Evolutionary conservation across 1,139 yeast genomes (phyloP).

Genomic region (Pichia sp.): DNA sequence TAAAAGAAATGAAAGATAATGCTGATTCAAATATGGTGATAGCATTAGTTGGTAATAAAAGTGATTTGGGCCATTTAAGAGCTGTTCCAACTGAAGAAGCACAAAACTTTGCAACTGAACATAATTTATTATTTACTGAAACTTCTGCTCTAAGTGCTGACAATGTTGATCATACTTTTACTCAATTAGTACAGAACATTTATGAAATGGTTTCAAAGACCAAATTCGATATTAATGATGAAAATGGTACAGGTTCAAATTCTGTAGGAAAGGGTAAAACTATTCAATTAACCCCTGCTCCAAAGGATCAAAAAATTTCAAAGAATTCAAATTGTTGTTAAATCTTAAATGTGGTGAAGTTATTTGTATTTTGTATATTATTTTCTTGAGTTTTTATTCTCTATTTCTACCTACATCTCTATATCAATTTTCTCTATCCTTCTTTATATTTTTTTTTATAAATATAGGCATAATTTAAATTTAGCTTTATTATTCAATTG

Average conservation of each 20-base stretch:
- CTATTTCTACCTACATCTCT: neutral
- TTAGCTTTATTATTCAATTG: neutral
- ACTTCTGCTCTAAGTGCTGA: slow-evolving; percentile 95
- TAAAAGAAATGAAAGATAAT: slow-evolving; percentile 89
- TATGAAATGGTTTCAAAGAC: slow-evolving; percentile 88
- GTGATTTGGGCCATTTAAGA: slow-evolving; percentile 90
- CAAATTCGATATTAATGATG: slow-evolving; percentile 68
- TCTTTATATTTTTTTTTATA: neutral
- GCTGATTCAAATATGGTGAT: slow-evolving; percentile 96
- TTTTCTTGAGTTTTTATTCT: neutral
- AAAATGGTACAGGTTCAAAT: slow-evolving; percentile 41
- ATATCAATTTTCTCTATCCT: neutral
- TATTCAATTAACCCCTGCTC: slow-evolving; percentile 88
- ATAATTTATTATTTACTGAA: slow-evolving; percentile 86
- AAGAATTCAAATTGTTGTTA: slow-evolving; percentile 66
- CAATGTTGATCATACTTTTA: slow-evolving; percentile 91
- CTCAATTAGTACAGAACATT: slow-evolving; percentile 83
- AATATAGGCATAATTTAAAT: neutral
- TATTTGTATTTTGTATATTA: neutral
- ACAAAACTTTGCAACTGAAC: slow-evolving; percentile 88
- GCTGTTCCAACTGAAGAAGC: slow-evolving; percentile 99
- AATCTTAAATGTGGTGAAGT: neutral
- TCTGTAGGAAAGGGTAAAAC: slow-evolving; percentile 58
- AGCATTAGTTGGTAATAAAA: slow-evolving; percentile 93
- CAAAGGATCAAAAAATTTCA: slow-evolving; percentile 65